phyloP scores from a whole-genome alignment of 2,329 filamentous ascomycete genomes.

The Fusarium oxysporum region DNA sequence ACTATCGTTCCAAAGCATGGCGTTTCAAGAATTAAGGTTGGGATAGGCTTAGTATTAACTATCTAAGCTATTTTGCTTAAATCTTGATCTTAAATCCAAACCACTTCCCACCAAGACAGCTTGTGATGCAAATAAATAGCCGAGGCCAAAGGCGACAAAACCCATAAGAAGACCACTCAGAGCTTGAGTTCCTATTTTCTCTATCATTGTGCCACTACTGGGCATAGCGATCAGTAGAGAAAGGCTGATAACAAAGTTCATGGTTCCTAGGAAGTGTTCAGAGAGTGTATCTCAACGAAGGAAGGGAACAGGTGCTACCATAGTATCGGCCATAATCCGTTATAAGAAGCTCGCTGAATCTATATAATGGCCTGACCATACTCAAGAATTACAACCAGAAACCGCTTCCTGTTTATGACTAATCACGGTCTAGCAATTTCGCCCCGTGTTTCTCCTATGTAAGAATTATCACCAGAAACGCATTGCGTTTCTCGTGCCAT shows the following conservation, averaged over 20 bases:
- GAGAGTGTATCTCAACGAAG: too few species aligned
- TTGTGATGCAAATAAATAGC: background rate
- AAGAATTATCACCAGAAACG: too few species aligned
- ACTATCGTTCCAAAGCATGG: background rate
- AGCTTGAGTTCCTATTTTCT: slow-evolving; percentile 5
- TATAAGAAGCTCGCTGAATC: too few species aligned
- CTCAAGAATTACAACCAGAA: too few species aligned
- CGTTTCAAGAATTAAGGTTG: background rate
- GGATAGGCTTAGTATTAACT: too few species aligned
- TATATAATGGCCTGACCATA: too few species aligned
- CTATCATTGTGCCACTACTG: background rate
- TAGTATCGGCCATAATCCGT: too few species aligned
- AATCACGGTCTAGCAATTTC: too few species aligned
- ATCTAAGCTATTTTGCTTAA: background rate
- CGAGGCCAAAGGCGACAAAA: background rate
- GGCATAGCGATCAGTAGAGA: slow-evolving; percentile 1
- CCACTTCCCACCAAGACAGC: background rate
- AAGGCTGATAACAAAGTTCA: slow-evolving; percentile 10
- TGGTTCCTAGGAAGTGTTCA: background rate
- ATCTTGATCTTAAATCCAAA: background rate
- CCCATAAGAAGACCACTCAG: background rate
- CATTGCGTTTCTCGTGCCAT: too few species aligned
- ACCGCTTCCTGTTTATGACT: too few species aligned
- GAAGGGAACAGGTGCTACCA: too few species aligned
- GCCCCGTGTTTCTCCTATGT: too few species aligned